Base-by-base conservation (phyloP, 805 yeast genomes). In the Kazachstania psychrophila region DNA sequence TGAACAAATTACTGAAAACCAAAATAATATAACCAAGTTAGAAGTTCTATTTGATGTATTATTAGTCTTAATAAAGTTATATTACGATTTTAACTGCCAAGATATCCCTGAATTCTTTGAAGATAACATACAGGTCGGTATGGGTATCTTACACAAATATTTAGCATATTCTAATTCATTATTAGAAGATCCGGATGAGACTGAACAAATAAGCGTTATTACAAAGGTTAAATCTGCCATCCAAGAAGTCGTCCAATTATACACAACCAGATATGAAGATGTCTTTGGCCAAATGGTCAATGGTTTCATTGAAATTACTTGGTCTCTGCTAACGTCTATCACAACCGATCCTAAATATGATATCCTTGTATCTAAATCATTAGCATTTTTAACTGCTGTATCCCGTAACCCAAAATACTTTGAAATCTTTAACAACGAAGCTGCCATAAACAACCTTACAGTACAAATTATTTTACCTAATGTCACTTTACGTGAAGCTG, bases 101-200 rank as follows among this genome's bases (percentile, higher is more conserved):
- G 99, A 92, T 61, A 80, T 92, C 37, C 98, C 99, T 1, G 98
- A 88, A 61, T 92, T 89, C 55, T 92, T 92, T 56, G 99, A 94
- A 62, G 97, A 92, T 61, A 73, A 92, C 56, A 63, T 92, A 59
- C 64, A 69, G 28, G 65, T 62, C 13, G 87, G 94, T 37, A 84
- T 94, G 92, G 68, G 68, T 5, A 72, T 88, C 20, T 67, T 88
- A 47, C 94, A 86, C 56, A 83, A 82, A 60, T 89, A 88, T 56
- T 66, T 92, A 40, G 62, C 69, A 28, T 85, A 77, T 53, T 54
- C 65, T 12, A 77, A 77, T 40, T 64, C 71, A 0, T 44, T 77
- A 34, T 58, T 82, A 5, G 75, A 68, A 14, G 75, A 75, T 34
- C 62, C 65, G 2, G 76, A 71, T 34, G 70, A 70, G 9, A 72